These are phyloP conservation scores for Boletus sp. DNA, from an alignment of 768 basidiomycete genomes.

Conservation along the genomic window DNA sequence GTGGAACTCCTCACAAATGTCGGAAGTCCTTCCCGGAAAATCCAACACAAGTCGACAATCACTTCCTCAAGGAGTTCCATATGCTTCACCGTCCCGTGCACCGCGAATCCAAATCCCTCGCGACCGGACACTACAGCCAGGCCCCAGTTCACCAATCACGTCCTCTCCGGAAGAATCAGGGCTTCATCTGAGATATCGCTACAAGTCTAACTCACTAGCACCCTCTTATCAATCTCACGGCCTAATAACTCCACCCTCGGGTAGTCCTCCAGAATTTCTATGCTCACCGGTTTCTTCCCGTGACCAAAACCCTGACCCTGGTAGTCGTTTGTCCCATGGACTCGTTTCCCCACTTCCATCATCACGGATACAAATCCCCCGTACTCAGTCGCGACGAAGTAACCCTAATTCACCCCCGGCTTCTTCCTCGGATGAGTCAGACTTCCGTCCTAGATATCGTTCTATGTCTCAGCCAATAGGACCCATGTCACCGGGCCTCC, in stretches of 20 bases:
- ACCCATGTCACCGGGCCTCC: constrained; percentile 1
- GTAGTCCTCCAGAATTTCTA: constrained; percentile 1
- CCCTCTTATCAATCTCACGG: not conserved
- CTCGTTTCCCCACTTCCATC: not conserved
- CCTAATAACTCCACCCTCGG: constrained; percentile 5
- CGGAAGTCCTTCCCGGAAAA: not conserved
- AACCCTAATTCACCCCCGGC: not conserved
- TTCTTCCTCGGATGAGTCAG: constrained; percentile 12
- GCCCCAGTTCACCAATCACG: constrained; percentile 10
- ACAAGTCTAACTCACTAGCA: not conserved
- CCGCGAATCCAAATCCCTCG: constrained; percentile 19
- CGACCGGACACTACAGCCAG: not conserved
- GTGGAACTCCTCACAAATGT: not conserved
- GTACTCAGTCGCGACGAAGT: constrained; percentile 2
- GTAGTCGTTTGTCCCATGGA: not conserved
- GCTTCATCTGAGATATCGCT: constrained; percentile 1
- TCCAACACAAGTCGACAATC: not conserved
- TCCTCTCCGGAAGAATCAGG: constrained; percentile 22
- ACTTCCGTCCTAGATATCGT: not conserved
- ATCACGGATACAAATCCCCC: not conserved
- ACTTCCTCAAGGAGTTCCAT: not conserved
- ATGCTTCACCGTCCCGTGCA: not conserved
- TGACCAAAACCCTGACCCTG: not conserved
- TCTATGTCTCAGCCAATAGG: not conserved
- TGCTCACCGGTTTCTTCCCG: not conserved